phyloP scores from a whole-genome alignment of 768 basidiomycete genomes.

The Hypholoma sublateritium region DNA sequence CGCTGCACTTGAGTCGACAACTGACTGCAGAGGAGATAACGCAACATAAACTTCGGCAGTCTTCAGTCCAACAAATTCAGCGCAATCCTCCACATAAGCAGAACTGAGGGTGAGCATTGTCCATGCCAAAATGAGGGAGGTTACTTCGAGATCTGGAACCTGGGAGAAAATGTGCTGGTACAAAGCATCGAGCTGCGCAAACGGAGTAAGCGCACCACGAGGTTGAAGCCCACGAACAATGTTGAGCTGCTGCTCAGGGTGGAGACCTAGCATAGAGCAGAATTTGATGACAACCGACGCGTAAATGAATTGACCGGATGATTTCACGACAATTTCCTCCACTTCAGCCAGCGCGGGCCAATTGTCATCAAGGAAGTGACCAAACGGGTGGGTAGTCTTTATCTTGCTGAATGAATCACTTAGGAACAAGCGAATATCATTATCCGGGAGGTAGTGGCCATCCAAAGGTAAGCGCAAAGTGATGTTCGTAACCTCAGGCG shows the following conservation, averaged over 20 bases:
- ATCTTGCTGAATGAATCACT: neutral
- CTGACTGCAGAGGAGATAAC: neutral
- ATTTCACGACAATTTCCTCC: neutral
- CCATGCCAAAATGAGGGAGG: neutral
- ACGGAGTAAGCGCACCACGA: no score
- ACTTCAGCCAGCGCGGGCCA: neutral
- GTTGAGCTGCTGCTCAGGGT: neutral
- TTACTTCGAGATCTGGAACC: neutral
- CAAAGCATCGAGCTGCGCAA: no score
- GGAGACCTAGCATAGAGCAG: neutral
- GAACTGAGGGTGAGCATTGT: no score
- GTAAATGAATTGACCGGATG: neutral
- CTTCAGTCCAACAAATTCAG: neutral
- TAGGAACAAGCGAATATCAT: neutral
- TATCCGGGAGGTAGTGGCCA: neutral
- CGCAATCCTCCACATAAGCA: neutral
- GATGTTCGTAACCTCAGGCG: neutral
- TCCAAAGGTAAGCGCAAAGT: neutral
- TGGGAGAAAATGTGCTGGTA: no score
- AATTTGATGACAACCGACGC: neutral
- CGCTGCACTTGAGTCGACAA: neutral
- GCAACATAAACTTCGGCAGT: neutral
- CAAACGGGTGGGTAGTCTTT: neutral
- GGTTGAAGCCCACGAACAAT: no score
- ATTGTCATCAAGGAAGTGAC: neutral